phyloP scores from a whole-genome alignment of 352 stramenopile species.

The Pythium sp. region DNA sequence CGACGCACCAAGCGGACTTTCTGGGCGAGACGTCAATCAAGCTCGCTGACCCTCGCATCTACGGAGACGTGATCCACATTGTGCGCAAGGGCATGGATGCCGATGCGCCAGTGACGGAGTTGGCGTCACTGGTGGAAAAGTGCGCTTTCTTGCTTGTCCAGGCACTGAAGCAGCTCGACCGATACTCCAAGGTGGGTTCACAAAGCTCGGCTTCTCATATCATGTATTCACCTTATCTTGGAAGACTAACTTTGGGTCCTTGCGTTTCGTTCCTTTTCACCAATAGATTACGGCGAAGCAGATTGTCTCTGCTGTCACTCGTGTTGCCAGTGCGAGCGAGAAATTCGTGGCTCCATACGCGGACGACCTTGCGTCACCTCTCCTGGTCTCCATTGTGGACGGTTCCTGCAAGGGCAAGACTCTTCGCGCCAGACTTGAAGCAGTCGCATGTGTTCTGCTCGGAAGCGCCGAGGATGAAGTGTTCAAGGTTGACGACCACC shows the following conservation, averaged over 20 bases:
- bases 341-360: conserved; percentile 36
- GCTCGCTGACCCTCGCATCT: conserved; percentile 68
- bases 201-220: too few relatives aligned
- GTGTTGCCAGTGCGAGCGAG: conserved; percentile 40
- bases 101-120: conserved; percentile 21
- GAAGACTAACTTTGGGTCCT: not conserved
- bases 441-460: conserved; percentile 45
- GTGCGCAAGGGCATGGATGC: conserved; percentile 9
- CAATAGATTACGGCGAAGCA: conserved; percentile 35
- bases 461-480: conserved; percentile 30
- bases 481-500: conserved; percentile 39
- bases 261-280: not conserved
- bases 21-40: conserved; percentile 55
- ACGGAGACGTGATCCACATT: conserved; percentile 58
- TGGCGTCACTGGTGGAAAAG: conserved; percentile 24
- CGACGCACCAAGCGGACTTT: conserved; percentile 38
- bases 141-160: conserved; percentile 37
- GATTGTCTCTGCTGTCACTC: conserved; percentile 54
- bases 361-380: conserved; percentile 42
- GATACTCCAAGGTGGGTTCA: conserved; percentile 64
- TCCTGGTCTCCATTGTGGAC: conserved; percentile 45
- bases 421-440: conserved; percentile 43
- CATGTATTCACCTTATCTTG: not conserved
- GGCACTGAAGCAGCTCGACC: conserved; percentile 56
- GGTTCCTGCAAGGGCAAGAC: conserved; percentile 50